These are phyloP conservation scores for Phalaenopsis hybrid DNA, from an alignment of 116 monocot species.

Conservation along the genomic window DNA sequence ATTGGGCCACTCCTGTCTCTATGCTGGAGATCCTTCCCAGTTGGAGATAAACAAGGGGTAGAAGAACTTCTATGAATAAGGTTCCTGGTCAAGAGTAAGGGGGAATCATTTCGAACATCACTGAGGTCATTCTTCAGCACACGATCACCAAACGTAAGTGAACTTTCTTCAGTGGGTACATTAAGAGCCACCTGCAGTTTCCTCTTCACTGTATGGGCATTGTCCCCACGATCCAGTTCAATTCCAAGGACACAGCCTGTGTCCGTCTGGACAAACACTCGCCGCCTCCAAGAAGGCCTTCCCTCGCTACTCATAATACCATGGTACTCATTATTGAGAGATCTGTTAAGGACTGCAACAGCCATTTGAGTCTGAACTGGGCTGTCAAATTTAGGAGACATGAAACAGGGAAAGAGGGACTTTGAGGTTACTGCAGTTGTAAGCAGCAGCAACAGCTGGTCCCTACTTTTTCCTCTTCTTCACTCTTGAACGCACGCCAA, in stretches of 20 bases:
- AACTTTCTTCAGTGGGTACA: constrained; percentile 68
- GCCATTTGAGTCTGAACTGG: constrained; percentile 88
- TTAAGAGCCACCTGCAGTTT: constrained; percentile 64
- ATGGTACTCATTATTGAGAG: constrained; percentile 33
- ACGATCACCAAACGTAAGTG: constrained; percentile 65
- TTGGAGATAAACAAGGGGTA: constrained; percentile 77
- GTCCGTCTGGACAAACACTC: constrained; percentile 82
- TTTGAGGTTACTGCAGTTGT: constrained; percentile 1
- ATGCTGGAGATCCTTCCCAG: constrained; percentile 54
- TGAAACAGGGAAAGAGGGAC: constrained; percentile 9
- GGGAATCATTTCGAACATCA: constrained; percentile 55
- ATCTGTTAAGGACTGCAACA: constrained; percentile 39
- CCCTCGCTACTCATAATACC: constrained; percentile 36
- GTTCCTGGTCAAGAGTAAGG: constrained; percentile 67
- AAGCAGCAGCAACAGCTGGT: neutral
- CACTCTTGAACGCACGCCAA: constrained; percentile 24
- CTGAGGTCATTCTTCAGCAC: constrained; percentile 78
- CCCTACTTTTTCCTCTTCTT: constrained; percentile 26
- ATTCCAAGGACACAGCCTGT: constrained; percentile 64
- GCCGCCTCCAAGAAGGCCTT: constrained; percentile 38
- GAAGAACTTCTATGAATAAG: constrained; percentile 69
- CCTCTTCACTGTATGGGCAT: constrained; percentile 76
- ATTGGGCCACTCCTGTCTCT: constrained; percentile 55
- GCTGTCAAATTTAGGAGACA: constrained; percentile 64
- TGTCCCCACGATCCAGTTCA: constrained; percentile 71